Evolutionary conservation across 768 basidiomycete species (phyloP), one percentile per base, ranked within the genome.

Genomic region (Russula sp.): DNA sequence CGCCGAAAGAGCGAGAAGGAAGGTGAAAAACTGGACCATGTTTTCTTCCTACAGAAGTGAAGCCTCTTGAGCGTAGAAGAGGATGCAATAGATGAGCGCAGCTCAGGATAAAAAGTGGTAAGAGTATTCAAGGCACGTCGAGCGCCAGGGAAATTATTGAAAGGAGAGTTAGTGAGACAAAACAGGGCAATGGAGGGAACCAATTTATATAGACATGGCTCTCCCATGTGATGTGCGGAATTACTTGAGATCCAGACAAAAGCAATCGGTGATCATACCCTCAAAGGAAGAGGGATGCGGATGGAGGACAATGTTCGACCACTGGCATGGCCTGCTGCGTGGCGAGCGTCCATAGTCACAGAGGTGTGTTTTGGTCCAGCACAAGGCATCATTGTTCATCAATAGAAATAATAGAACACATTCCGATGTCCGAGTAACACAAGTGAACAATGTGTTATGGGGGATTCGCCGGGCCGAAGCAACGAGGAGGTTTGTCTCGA

Each of bases 1-100:
- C 59, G 72, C 66, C 50, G 77, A 65, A 66, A 73, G 68, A 44
- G 77, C 68, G 59, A 77, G 52, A 55, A 78, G 59, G 59, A 69
- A 50, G 39, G 72, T 66, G 31, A 68, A 62, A 34, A 75, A 68
- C 55, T 71, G 73, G 65, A 76, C 65, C 75, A 79, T 79, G 50
- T 47, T 70, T 20, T 16, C 27, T 47, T 27, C 3, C 27, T n/a
- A 27, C 14, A 48, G 49, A 49, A 20, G 34, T 35, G n/a, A 22
- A 32, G 53, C 34, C 13, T 49, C 6, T 49, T 49, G 32, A 20
- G 48, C 6, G 55, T 31, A 31, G 31, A 49, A 45, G 22, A 57
- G 47, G 50, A 18, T 48, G 39, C 0, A 27, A 27, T 22, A 7
- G 32, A 40, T 32, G 63, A 64, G 63, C 63, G 54, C 63, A 64